Evolutionary conservation across 23 red algal species (phyloP).

Genomic region (Chondrus crispus): DNA sequence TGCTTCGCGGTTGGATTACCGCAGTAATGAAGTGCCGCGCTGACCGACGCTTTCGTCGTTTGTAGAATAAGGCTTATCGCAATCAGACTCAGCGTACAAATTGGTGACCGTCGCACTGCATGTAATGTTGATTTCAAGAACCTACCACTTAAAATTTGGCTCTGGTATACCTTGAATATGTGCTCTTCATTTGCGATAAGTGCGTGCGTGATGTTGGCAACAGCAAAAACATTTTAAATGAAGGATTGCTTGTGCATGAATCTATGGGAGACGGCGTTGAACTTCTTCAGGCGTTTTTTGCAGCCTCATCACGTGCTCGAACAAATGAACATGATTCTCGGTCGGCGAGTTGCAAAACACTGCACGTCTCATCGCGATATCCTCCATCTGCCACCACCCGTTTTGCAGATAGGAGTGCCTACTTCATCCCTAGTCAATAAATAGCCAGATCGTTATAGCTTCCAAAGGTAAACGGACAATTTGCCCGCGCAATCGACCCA

Average conservation of each 20-base stretch:
- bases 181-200: too few relatives aligned
- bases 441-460: background rate
- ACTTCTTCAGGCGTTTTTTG: background rate
- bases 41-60: too few relatives aligned
- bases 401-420: background rate
- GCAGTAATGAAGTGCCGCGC: too few relatives aligned
- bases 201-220: background rate
- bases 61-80: too few relatives aligned
- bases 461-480: background rate
- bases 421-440: background rate
- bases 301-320: background rate
- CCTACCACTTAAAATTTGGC: too few relatives aligned
- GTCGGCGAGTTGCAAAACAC: background rate
- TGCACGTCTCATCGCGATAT: background rate
- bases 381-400: background rate
- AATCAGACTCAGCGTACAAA: too few relatives aligned
- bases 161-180: too few relatives aligned
- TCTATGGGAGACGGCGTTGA: background rate
- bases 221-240: background rate
- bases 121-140: too few relatives aligned
- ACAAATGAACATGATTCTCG: background rate
- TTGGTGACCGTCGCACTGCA: too few relatives aligned
- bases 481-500: background rate
- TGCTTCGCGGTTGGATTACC: too few relatives aligned
- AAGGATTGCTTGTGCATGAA: background rate